These are phyloP conservation scores for Cercospora sojina DNA, from an alignment of 2,329 filamentous ascomycete genomes.

Conservation along the genomic window DNA sequence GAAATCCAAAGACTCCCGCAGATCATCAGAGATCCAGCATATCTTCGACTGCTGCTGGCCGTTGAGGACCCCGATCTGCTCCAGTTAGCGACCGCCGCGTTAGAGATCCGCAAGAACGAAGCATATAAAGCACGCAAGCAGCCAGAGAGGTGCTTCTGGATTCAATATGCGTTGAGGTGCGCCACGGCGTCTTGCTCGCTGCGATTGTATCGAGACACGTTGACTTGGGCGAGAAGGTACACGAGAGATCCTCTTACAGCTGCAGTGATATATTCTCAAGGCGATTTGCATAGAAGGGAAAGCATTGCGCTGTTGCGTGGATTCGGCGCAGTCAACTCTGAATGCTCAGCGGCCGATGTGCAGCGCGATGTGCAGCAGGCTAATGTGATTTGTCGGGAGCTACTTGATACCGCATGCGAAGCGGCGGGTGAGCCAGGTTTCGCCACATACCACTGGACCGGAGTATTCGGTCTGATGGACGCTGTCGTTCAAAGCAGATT, in stretches of 20 bases:
- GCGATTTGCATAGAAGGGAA: slow-evolving; percentile 28
- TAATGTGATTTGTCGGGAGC: slow-evolving; percentile 33
- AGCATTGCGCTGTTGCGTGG: slow-evolving; percentile 26
- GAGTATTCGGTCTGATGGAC: slow-evolving; percentile 16
- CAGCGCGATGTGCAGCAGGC: slow-evolving; percentile 28
- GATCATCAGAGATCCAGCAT: slow-evolving; percentile 10
- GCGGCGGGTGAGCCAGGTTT: slow-evolving; percentile 39
- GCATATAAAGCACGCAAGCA: slow-evolving; percentile 32
- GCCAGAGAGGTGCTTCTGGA: slow-evolving; percentile 34
- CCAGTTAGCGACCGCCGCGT: slow-evolving; percentile 10
- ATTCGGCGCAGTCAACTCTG: not conserved
- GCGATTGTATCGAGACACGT: slow-evolving; percentile 33
- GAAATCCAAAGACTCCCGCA: not conserved
- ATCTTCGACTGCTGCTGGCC: slow-evolving; percentile 18
- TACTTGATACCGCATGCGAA: slow-evolving; percentile 36
- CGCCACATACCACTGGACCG: slow-evolving; percentile 20
- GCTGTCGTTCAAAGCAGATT: slow-evolving; percentile 23
- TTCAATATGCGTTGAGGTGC: slow-evolving; percentile 33
- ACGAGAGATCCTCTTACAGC: slow-evolving; percentile 40
- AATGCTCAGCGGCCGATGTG: slow-evolving; percentile 19
- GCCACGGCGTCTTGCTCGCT: slow-evolving; percentile 39
- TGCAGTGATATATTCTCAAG: slow-evolving; percentile 29
- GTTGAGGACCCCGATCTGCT: slow-evolving; percentile 8
- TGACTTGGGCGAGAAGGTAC: slow-evolving; percentile 41
- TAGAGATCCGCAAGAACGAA: slow-evolving; percentile 31